phyloP scores from a whole-genome alignment of 805 yeast genomes.

The Torulaspora maleeae region DNA sequence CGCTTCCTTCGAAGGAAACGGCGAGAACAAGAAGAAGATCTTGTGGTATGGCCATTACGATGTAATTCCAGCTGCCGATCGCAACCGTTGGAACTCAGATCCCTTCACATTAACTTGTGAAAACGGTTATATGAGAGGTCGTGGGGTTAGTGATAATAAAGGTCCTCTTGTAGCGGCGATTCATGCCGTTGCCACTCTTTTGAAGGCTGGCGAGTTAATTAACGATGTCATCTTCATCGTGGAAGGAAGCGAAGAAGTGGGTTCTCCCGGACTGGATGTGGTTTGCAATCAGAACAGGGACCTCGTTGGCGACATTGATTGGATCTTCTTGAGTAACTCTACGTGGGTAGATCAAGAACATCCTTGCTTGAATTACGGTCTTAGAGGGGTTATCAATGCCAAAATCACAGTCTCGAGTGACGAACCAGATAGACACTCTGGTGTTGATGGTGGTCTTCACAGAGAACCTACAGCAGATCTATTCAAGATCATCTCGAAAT shows the following conservation, averaged over 20 bases:
- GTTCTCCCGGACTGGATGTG: slow-evolving; percentile 77
- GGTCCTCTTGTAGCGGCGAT: slow-evolving; percentile 89
- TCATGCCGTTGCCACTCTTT: slow-evolving; percentile 75
- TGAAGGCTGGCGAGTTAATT: slow-evolving; percentile 45
- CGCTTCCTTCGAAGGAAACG: slow-evolving; percentile 58
- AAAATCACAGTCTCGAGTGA: slow-evolving; percentile 66
- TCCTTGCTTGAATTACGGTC: slow-evolving; percentile 91
- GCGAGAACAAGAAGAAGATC: slow-evolving; percentile 41
- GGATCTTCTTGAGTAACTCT: slow-evolving; percentile 85
- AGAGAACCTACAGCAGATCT: slow-evolving; percentile 88
- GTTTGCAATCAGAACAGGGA: slow-evolving; percentile 50
- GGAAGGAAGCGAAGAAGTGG: slow-evolving; percentile 96
- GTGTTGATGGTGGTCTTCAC: slow-evolving; percentile 90
- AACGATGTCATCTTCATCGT: slow-evolving; percentile 77
- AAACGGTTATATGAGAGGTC: slow-evolving; percentile 81
- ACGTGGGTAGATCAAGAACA: slow-evolving; percentile 87
- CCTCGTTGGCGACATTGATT: slow-evolving; percentile 68
- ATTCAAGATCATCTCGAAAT: slow-evolving; percentile 61
- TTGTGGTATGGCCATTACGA: slow-evolving; percentile 96
- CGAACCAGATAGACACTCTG: slow-evolving; percentile 87
- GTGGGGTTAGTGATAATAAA: slow-evolving; percentile 93
- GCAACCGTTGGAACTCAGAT: slow-evolving; percentile 64
- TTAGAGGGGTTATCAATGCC: slow-evolving; percentile 85
- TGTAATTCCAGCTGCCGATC: slow-evolving; percentile 72
- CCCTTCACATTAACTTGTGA: slow-evolving; percentile 73